phyloP scores from a whole-genome alignment of 495 filamentous ascomycete species.

The Penicillium pulvis region DNA sequence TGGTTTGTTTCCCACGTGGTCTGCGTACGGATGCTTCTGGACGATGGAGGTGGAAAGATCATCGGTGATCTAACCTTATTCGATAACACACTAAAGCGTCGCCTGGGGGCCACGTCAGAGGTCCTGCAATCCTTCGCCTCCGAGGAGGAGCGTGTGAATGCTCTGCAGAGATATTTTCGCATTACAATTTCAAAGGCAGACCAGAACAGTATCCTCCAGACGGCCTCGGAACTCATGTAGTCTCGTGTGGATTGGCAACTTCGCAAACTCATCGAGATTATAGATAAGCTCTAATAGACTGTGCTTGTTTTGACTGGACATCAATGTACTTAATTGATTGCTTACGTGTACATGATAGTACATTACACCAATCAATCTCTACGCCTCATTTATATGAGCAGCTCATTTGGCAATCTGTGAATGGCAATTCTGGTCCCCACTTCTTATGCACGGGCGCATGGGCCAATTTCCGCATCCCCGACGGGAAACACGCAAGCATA shows the following conservation, averaged over 20 bases:
- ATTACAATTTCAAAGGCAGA: constrained; percentile 8
- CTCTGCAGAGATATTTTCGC: constrained; percentile 18
- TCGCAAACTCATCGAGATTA: neutral
- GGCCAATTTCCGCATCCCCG: too few species aligned
- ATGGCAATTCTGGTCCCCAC: too few species aligned
- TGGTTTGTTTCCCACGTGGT: constrained; percentile 55
- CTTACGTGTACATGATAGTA: too few species aligned
- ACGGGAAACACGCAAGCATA: too few species aligned
- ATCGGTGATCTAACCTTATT: constrained; percentile 59
- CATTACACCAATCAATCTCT: too few species aligned
- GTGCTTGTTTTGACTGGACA: too few species aligned
- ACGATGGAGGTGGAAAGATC: constrained; percentile 38
- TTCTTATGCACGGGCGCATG: too few species aligned
- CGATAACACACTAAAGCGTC: constrained; percentile 42
- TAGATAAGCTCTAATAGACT: too few species aligned
- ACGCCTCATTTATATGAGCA: too few species aligned
- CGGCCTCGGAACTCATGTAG: constrained; percentile 15
- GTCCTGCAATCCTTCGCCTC: constrained; percentile 14
- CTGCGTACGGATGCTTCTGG: constrained; percentile 49
- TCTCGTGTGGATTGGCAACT: neutral
- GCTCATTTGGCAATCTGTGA: too few species aligned
- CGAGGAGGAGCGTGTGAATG: constrained; percentile 23
- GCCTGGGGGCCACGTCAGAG: constrained; percentile 15
- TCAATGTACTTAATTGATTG: too few species aligned
- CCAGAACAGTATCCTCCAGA: constrained; percentile 15